These are phyloP conservation scores for Artemisia annua DNA, from an alignment of 129 eudicot species.

Conservation along the genomic window DNA sequence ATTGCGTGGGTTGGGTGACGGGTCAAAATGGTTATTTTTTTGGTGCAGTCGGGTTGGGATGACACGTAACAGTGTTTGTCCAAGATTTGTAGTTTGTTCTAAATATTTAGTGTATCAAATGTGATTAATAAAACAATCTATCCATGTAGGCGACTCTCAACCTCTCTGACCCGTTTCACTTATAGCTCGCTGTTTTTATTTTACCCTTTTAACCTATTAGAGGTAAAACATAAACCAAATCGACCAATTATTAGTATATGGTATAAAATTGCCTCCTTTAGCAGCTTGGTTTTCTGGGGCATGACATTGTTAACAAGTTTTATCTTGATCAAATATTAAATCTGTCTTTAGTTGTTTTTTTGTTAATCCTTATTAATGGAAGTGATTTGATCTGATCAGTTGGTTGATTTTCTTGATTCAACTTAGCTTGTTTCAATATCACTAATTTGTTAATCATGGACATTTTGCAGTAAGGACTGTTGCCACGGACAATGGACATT, in stretches of 20 bases:
- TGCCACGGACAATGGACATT: conserved; percentile 18
- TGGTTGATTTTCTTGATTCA: not conserved
- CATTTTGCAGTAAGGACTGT: conserved; percentile 28
- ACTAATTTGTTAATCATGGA: not conserved
- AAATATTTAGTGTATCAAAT: not conserved
- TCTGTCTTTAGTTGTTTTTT: no score
- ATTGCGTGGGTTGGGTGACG: not conserved
- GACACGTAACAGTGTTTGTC: not conserved
- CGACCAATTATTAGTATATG: no score
- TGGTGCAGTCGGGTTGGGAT: not conserved
- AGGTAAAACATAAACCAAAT: not conserved
- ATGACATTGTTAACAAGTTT: no score
- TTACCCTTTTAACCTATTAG: not conserved
- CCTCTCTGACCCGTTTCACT: not conserved
- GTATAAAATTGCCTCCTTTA: no score
- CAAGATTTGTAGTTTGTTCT: not conserved
- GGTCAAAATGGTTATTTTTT: not conserved
- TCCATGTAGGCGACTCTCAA: not conserved
- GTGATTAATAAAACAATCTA: not conserved
- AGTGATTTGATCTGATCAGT: not conserved
- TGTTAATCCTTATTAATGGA: no score
- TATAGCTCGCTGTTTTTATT: not conserved
- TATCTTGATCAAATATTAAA: no score
- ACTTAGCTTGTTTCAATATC: not conserved
- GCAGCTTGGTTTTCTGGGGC: no score